Evolutionary conservation across 108 stramenopile genomes (phyloP), one percentile per base, ranked within the genome.

Genomic region (Aureococcus anophagefferens): DNA sequence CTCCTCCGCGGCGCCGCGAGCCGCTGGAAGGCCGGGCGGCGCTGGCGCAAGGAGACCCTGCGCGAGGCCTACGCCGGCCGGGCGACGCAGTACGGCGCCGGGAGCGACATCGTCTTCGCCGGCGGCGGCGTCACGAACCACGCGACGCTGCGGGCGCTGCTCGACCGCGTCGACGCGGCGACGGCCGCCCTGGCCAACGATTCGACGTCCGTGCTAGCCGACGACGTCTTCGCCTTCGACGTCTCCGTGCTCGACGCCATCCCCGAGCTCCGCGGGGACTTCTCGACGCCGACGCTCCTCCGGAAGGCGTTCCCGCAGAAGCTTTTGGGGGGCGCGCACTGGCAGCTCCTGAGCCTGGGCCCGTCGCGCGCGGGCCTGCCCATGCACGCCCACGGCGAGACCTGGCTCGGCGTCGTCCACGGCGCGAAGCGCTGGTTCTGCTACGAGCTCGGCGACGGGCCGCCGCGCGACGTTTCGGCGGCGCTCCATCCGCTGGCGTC

Each of bases 381-480:
- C 11, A 64, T 75, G 62, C 80, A 80, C 59, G 33, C 62, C 21
- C 80, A 80, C 51, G 80, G 80, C 4, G 76, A 80, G 72, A 76
- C 80, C 35, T 80, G 80, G 80, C 37, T 80, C 32, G 76, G 68
- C 3, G 28, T 80, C 29, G 77, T 77, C 30, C 68, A 78, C 77
- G 80, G 80, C 17, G 46, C 33, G n/a, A 80, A 80, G 73, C 63
- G 67, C 40, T 80, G 80, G 80, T 77, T 68, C 15, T 7, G 75
- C 28, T 78, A 75, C 68, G 76, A 77, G 16, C 76, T 77, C 30
- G 62, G 69, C 69, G 34, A 59, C 25, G 21, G 21, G 51, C 17
- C 51, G 51, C 51, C 1, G 21, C 1, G 25, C 7, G 1, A 68
- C 66, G 30, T n/a, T 4, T 14, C 30, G 31, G 33, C 65, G 18